A percentile compares a stretch with the other conserved stretches of the same genome.
phyloP scores from a whole-genome alignment of 495 filamentous ascomycete species.

The Extremus antarcticus region DNA sequence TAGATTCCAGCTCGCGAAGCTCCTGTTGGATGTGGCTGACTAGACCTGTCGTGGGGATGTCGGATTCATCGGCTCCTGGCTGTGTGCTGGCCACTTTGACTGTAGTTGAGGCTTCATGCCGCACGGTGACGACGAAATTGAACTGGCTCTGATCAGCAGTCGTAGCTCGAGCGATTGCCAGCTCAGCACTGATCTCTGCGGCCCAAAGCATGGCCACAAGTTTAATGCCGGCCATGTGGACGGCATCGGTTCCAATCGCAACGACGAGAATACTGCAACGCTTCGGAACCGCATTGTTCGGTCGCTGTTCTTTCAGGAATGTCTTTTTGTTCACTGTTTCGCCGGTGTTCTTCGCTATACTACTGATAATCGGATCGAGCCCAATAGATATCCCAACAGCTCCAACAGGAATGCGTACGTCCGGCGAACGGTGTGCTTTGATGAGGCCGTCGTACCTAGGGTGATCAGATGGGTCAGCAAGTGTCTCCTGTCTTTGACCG shows the following conservation, averaged over 20 bases:
- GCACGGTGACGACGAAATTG: slow-evolving; percentile 77
- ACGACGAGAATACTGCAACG: slow-evolving; percentile 79
- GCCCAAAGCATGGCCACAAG: slow-evolving; percentile 72
- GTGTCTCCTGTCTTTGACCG: no score
- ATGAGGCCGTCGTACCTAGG: slow-evolving; percentile 86
- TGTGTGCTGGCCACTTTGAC: slow-evolving; percentile 39
- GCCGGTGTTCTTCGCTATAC: slow-evolving; percentile 51
- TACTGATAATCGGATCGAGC: slow-evolving; percentile 65
- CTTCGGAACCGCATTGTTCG: slow-evolving; percentile 32
- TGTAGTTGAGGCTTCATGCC: slow-evolving; percentile 52
- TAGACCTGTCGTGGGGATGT: slow-evolving; percentile 64
- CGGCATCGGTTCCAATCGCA: slow-evolving; percentile 65
- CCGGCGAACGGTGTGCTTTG: slow-evolving; percentile 49
- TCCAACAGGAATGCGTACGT: slow-evolving; percentile 34
- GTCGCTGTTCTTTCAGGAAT: slow-evolving; percentile 50
- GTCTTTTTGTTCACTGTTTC: slow-evolving; percentile 22
- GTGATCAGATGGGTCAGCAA: no score
- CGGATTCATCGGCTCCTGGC: slow-evolving; percentile 77
- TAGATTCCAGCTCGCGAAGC: slow-evolving; percentile 53
- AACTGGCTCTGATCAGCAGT: slow-evolving; percentile 49
- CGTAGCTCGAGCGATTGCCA: slow-evolving; percentile 57
- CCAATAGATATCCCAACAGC: slow-evolving; percentile 89
- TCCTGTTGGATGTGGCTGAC: slow-evolving; percentile 72
- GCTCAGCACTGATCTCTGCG: slow-evolving; percentile 78
- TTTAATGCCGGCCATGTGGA: slow-evolving; percentile 63